phyloP scores from a whole-genome alignment of 371 early-diverging fungal species.

The Saksenaea vasiformis region DNA sequence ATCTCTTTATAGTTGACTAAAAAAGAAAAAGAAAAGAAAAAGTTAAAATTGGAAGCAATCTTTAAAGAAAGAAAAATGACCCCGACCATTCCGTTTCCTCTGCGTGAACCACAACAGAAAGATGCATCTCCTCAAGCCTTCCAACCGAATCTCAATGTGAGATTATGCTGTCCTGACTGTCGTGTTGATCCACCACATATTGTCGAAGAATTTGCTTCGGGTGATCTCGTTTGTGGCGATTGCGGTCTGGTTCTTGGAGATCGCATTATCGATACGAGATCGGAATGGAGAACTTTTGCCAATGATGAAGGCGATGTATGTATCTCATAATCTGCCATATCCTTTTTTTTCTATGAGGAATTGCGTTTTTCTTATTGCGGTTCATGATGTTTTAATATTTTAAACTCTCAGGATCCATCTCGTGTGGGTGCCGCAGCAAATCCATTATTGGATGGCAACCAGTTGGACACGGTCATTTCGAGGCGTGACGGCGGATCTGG shows the following conservation, averaged over 20 bases:
- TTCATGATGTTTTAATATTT: conserved; percentile 2
- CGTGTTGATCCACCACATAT: conserved; percentile 88
- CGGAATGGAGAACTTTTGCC: conserved; percentile 99
- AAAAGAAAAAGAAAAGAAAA: not conserved
- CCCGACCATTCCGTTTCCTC: conserved; percentile 41
- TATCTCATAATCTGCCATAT: conserved; percentile 9
- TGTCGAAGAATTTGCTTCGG: conserved; percentile 94
- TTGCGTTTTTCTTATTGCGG: conserved; percentile 10
- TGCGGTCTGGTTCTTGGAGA: conserved; percentile 98
- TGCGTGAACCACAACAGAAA: conserved; percentile 36
- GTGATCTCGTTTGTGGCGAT: conserved; percentile 96
- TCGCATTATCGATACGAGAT: conserved; percentile 97
- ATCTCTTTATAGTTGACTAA: too few relatives aligned
- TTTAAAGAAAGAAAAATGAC: conserved; percentile 20
- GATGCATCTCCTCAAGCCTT: conserved; percentile 32
- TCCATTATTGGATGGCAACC: conserved; percentile 84
- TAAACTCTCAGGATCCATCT: conserved; percentile 80
- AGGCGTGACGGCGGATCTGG: conserved; percentile 83
- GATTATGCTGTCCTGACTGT: conserved; percentile 82
- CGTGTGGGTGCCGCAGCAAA: conserved; percentile 98
- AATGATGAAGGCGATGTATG: conserved; percentile 89
- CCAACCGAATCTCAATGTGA: conserved; percentile 64
- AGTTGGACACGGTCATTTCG: conserved; percentile 91
- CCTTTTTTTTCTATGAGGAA: not conserved
- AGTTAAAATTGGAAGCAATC: too few relatives aligned